phyloP scores from a whole-genome alignment of 208 protist species.

The Wallacemonas collosoma region DNA sequence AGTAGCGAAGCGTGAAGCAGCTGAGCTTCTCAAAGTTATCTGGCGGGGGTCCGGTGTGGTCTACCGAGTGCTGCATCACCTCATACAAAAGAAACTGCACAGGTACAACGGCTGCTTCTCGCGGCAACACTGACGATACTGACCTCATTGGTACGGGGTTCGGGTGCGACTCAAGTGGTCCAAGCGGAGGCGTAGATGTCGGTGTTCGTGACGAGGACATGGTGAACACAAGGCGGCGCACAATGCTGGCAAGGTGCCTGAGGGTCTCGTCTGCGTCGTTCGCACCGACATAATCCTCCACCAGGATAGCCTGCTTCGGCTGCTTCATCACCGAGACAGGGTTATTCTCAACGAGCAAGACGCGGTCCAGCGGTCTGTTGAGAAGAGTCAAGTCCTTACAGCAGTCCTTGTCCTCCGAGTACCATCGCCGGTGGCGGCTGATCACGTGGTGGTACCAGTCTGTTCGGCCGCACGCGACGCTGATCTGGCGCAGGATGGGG shows the following conservation, averaged over 20 bases:
- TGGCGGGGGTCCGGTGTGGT: conserved; percentile 14
- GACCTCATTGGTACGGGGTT: not conserved
- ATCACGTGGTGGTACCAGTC: conserved; percentile 85
- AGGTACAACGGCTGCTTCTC: conserved; percentile 10
- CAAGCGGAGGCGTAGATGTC: conserved; percentile 9
- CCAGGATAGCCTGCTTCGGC: conserved; percentile 49
- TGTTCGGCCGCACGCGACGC: conserved; percentile 34
- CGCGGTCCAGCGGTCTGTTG: conserved; percentile 44
- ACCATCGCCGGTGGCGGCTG: conserved; percentile 77
- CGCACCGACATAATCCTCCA: conserved; percentile 75
- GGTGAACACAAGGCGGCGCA: conserved; percentile 40
- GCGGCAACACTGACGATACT: not conserved
- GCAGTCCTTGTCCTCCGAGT: conserved; percentile 28
- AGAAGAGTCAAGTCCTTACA: conserved; percentile 75
- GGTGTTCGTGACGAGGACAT: conserved; percentile 6
- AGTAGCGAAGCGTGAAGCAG: conserved; percentile 14
- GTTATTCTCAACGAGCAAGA: conserved; percentile 86
- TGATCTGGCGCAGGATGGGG: conserved; percentile 53
- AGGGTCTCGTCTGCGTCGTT: conserved; percentile 57
- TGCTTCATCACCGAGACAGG: conserved; percentile 65
- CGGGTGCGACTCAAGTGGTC: conserved; percentile 1
- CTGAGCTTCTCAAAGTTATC: conserved; percentile 8
- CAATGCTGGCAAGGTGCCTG: conserved; percentile 37
- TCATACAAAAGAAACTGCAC: conserved; percentile 15
- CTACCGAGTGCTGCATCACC: conserved; percentile 15